Evolutionary conservation across 371 early-diverging fungal genomes (phyloP).

Genomic region (Quaeritorhiza haematococci): DNA sequence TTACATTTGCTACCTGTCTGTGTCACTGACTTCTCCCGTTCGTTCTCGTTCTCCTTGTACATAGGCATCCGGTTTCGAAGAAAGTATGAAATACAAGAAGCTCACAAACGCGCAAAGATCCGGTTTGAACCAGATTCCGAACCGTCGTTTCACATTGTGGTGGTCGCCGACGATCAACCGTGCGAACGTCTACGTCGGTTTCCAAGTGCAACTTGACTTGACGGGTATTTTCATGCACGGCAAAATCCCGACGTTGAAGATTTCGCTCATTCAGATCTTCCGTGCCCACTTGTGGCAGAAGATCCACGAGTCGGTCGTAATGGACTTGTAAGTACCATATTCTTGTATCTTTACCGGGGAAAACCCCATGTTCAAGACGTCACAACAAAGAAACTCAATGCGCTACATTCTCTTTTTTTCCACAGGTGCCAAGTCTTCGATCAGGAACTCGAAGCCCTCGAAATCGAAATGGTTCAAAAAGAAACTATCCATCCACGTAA

Average conservation of each 20-base stretch:
- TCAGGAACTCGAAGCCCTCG: constrained; percentile 94
- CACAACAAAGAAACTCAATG: too few relatives aligned
- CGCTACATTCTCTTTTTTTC: neutral
- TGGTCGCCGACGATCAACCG: constrained; percentile 99
- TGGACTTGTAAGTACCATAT: constrained; percentile 52
- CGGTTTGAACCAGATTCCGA: constrained; percentile 98
- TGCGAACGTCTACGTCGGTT: constrained; percentile 98
- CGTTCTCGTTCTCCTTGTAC: constrained; percentile 21
- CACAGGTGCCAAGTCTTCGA: constrained; percentile 89
- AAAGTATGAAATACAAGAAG: constrained; percentile 78
- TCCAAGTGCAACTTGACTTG: constrained; percentile 97
- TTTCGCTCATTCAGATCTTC: constrained; percentile 98
- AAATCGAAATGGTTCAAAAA: constrained; percentile 97
- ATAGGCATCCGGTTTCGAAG: constrained; percentile 61
- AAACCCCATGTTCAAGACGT: neutral
- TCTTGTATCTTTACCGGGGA: constrained; percentile 8
- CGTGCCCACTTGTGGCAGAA: constrained; percentile 99
- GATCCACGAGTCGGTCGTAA: constrained; percentile 94
- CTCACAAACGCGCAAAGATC: constrained; percentile 97
- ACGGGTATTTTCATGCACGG: constrained; percentile 99
- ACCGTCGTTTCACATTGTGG: constrained; percentile 99
- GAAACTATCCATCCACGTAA: constrained; percentile 98
- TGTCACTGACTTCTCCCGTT: neutral
- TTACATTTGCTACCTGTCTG: neutral
- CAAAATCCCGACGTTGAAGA: constrained; percentile 98